phyloP scores from a whole-genome alignment of 129 eudicot genomes.

The Flaveria bidentis region DNA sequence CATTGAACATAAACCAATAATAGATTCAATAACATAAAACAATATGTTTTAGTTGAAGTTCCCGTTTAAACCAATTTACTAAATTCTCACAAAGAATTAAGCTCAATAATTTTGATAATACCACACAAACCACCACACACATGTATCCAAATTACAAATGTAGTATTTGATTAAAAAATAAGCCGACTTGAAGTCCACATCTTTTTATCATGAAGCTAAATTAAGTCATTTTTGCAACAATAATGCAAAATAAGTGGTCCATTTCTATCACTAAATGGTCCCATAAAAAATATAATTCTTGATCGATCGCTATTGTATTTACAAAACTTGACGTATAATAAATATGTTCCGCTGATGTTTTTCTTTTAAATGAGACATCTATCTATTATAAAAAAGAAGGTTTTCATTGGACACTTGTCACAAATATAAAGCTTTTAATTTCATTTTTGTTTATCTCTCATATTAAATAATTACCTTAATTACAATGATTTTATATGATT shows the following conservation, averaged over 20 bases:
- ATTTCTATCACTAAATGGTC: constrained; percentile 37
- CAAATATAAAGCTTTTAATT: too few species aligned
- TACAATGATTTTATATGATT: too few species aligned
- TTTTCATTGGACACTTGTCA: too few species aligned
- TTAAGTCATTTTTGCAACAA: constrained; percentile 32
- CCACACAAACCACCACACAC: constrained; percentile 26
- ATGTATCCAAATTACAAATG: constrained; percentile 26
- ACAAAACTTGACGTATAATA: constrained; percentile 30
- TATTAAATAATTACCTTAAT: too few species aligned
- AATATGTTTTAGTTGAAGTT: background rate
- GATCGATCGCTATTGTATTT: constrained; percentile 30
- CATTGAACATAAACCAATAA: background rate
- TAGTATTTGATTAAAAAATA: constrained; percentile 21
- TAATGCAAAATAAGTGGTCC: constrained; percentile 43
- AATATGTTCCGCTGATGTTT: constrained; percentile 34
- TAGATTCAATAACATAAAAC: background rate
- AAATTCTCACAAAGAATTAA: background rate
- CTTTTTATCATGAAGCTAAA: constrained; percentile 29
- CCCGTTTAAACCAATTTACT: background rate
- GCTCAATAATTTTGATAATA: constrained; percentile 10
- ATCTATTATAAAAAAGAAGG: too few species aligned
- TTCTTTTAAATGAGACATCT: constrained; percentile 33
- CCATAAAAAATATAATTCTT: constrained; percentile 10
- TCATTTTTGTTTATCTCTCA: too few species aligned
- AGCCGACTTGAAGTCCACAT: constrained; percentile 11